Evolutionary conservation across 805 yeast species (phyloP).

Genomic region (Komagataella ulmi): DNA sequence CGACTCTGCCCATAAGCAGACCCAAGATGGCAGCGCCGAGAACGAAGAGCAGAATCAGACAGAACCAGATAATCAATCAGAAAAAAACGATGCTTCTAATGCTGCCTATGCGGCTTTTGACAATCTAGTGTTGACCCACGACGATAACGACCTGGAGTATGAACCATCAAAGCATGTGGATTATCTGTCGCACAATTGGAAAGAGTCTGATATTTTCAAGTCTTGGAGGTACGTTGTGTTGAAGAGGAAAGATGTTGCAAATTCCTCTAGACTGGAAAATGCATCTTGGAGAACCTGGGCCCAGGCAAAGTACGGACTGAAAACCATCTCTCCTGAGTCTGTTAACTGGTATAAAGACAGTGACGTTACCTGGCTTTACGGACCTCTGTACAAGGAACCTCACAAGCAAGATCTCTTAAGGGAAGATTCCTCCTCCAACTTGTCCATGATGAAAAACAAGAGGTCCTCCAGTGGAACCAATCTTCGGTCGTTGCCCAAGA

Average conservation of each 20-base stretch:
- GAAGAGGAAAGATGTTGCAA: constrained; percentile 74
- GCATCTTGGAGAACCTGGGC: constrained; percentile 98
- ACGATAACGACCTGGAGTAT: constrained; percentile 66
- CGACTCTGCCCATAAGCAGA: neutral
- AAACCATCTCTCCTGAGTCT: constrained; percentile 80
- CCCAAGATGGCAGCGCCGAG: constrained; percentile 6
- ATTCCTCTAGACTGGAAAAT: constrained; percentile 65
- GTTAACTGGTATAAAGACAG: constrained; percentile 96
- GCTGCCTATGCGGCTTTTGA: constrained; percentile 7
- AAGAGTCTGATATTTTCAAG: constrained; percentile 81
- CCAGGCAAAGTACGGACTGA: constrained; percentile 55
- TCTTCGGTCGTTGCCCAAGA: neutral
- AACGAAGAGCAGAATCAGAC: neutral
- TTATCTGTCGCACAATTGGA: constrained; percentile 92
- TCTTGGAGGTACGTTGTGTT: constrained; percentile 91
- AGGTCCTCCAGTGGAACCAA: neutral
- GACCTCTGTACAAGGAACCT: constrained; percentile 40
- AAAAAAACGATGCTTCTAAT: constrained; percentile 6
- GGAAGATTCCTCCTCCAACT: constrained; percentile 13
- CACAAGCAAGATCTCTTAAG: constrained; percentile 22
- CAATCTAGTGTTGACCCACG: constrained; percentile 41
- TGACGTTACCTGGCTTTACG: constrained; percentile 97
- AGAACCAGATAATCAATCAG: constrained; percentile 7
- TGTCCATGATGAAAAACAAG: neutral
- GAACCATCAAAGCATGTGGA: constrained; percentile 90